Base-by-base conservation (phyloP, 495 filamentous ascomycete genomes). In the Penicillium riverlandense region DNA sequence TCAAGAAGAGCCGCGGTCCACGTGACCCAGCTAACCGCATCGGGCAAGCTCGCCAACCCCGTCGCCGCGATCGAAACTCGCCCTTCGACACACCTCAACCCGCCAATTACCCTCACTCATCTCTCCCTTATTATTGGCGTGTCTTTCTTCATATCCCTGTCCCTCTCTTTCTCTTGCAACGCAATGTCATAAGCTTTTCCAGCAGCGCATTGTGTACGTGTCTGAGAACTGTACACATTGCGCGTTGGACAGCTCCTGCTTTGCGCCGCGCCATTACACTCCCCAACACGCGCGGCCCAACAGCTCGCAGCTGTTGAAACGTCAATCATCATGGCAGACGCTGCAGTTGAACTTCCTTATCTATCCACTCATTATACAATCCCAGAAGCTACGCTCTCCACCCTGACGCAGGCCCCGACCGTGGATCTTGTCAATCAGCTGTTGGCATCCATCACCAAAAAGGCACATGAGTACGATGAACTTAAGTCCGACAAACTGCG, bases 401-500 rank as follows among this genome's bases (percentile, higher is more conserved):
- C 77, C 11, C 70, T 86, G 45, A 69, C 83, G 16, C 79, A 88
- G 43, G 69, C 77, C 41, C 90, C 90, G 8, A 95, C 89, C 1
- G 69, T 73, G 44, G 87, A 90, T 2, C 77, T 95, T 11, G 84
- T 95, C 39, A 75, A 73, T 38, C 65, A 74, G 30, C 70, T 96
- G 28, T 68, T 96, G 11, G 64, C 74, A 9, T 76, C 70, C 4
- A 76, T 96, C 38, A 73, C 80, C 15, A 69, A 70, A 28, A 94
- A 88, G 65, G 85, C 87, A 28, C 84, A 79, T 38, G 90, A 95
- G 51, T 77, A 78, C 51, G 88, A 96, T 52, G 76, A 80, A 33
- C 64, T 91, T 11, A 81, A 78, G 47, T 82, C 90, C 7, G 84
- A 92, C 36, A 96, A 95, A 63, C 75, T 95, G 36, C 84, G 84